Base-by-base conservation (phyloP, 768 basidiomycete genomes). In the Podaxis mareebaensis region DNA sequence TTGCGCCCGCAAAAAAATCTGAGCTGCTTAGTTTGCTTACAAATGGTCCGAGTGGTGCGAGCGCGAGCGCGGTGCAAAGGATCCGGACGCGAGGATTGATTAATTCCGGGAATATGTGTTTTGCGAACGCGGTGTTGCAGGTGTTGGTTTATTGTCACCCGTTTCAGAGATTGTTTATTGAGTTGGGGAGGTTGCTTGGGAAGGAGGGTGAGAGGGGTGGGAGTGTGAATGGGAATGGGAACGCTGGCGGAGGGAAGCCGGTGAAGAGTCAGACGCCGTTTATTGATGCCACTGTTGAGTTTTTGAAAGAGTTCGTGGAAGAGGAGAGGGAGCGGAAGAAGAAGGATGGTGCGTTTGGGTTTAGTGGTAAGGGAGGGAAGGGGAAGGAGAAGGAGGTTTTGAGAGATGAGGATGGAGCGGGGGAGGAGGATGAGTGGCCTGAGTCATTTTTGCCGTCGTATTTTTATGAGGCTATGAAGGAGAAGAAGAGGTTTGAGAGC, bases 101-200 rank as follows among this genome's bases (percentile, higher is more conserved):
- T 67, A 99, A 99, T 75, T 90, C 86, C 2, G 96, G 96, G 0
- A 99, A 99, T 75, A 89, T 98, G 88, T 99, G 96, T 73, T 99
- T 98, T 71, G 95, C 95, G 30, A 99, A 98, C 70, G 88, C 95
- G 0, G 92, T 98, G 24, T 78, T 99, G 33, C 96, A 99, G 77
- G 86, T 91, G 1, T 81, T 99, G 30, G 84, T 96, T 0, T 96
- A 95, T 74, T 94, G 91, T 68, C 82, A 85, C n/a, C 93, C 91
- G 1, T 98, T 99, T 74, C 87, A 88, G 70, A 81, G 81, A 52
- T 74, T 98, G 39, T 91, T 99, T 70, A 78, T 76, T 22, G 88
- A 91, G 65, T 77, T 98, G 2, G 90, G 85, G 30, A 81, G 80
- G 68, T 73, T 85, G 36, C 71, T 89, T 68, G 56, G 70, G 60